phyloP scores from a whole-genome alignment of 208 protist genomes.

The Wallacemonas sp. region DNA sequence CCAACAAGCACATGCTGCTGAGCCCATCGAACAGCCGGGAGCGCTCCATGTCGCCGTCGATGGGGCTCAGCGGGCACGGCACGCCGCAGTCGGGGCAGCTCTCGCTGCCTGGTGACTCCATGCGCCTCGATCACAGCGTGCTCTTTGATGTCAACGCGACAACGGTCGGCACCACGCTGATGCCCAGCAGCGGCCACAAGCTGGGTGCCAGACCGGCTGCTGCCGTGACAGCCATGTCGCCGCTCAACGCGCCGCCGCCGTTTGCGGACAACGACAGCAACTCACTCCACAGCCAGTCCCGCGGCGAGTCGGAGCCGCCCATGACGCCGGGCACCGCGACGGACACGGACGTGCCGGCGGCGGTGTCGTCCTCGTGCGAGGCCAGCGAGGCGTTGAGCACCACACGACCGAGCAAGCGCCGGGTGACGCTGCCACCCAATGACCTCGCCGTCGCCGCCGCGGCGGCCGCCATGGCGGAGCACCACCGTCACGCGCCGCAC shows the following conservation, averaged over 20 bases:
- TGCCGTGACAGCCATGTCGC: too few species aligned
- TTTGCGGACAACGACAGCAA: slow-evolving; percentile 17
- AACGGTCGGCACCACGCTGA: slow-evolving; percentile 10
- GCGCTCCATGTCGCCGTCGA: slow-evolving; percentile 11
- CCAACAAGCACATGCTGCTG: slow-evolving; percentile 17
- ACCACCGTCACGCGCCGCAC: too few species aligned
- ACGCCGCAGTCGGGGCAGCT: not conserved
- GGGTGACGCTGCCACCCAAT: slow-evolving; percentile 6
- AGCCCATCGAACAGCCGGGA: slow-evolving; percentile 15
- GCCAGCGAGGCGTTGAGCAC: not conserved
- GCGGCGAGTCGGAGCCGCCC: not conserved
- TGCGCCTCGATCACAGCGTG: slow-evolving; percentile 18
- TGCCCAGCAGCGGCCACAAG: not conserved
- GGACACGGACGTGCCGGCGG: not conserved
- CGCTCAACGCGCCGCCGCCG: not conserved
- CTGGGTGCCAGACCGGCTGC: too few species aligned
- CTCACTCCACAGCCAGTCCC: slow-evolving; percentile 6
- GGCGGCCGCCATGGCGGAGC: slow-evolving; percentile 1
- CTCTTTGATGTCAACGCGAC: slow-evolving; percentile 15
- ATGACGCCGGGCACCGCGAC: not conserved
- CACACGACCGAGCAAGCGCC: not conserved
- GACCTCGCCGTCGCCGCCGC: slow-evolving; percentile 1
- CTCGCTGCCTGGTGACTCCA: not conserved
- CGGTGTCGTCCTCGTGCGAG: not conserved
- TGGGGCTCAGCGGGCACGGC: not conserved